Evolutionary conservation across 2,329 filamentous ascomycete species (phyloP).

Genomic region (Claviceps pusilla): DNA sequence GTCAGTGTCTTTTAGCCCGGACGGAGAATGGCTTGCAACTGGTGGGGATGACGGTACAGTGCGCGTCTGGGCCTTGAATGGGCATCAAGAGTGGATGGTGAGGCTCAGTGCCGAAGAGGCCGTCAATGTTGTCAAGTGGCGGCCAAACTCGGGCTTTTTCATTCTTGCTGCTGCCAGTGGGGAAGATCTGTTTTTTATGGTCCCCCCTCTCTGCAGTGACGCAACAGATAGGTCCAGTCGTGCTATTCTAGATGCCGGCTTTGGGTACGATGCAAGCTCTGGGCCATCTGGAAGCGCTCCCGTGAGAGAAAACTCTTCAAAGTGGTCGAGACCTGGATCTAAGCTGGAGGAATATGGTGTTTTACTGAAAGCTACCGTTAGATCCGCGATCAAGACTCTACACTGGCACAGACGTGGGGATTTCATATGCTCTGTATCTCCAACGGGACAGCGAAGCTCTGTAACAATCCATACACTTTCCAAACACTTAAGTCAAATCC

Average conservation of each 20-base stretch:
- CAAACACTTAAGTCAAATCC: constrained; percentile 87
- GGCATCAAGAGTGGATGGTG: constrained; percentile 74
- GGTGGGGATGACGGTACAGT: constrained; percentile 91
- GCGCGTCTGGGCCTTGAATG: constrained; percentile 81
- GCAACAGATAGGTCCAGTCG: constrained; percentile 59
- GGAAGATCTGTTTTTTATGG: constrained; percentile 72
- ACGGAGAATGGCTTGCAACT: constrained; percentile 72
- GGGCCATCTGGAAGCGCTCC: constrained; percentile 34
- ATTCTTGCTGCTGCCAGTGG: constrained; percentile 73
- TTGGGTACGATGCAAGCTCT: constrained; percentile 70
- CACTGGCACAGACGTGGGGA: constrained; percentile 90
- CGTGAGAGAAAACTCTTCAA: constrained; percentile 61
- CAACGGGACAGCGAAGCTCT: constrained; percentile 59
- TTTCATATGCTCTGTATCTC: constrained; percentile 85
- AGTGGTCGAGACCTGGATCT: constrained; percentile 67
- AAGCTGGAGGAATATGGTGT: constrained; percentile 65
- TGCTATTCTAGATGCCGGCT: constrained; percentile 72
- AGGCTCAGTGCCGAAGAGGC: constrained; percentile 64
- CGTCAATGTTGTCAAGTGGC: constrained; percentile 79
- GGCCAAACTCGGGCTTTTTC: constrained; percentile 64
- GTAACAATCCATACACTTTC: constrained; percentile 90
- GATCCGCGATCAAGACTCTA: constrained; percentile 69
- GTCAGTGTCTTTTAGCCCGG: constrained; percentile 70
- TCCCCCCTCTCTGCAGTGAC: constrained; percentile 60
- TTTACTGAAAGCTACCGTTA: constrained; percentile 64